Evolutionary conservation across 768 basidiomycete species (phyloP), one percentile per base, ranked within the genome.

Genomic region (Agaricus blazei): DNA sequence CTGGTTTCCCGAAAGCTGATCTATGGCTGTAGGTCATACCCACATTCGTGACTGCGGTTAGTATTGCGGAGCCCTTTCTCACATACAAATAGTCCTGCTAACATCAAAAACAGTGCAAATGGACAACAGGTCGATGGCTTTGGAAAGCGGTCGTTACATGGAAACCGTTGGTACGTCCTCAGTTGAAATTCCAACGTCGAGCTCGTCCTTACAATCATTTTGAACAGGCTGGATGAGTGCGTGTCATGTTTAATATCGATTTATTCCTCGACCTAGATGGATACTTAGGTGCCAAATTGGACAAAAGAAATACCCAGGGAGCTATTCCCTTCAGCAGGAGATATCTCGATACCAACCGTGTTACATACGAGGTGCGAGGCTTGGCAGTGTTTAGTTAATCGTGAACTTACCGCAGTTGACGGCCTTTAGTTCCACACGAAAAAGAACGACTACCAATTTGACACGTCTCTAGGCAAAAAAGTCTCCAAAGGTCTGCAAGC

Each of bases 71-170:
- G 28, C 3, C 41, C n/a, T 23, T 26, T 27, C 19, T 3, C 12
- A 14, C 8, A 12, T 37, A 41, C n/a, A 24, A 38, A 40, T 7
- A 7, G n/a, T 29, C 14, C 24, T 31, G 26, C 38, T 31, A 24
- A 46, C 38, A 49, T 24, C 43, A 27, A 27, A 51, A n/a, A 23
- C 48, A 83, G 82, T 79, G 24, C 84, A 85, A 67, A 71, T 83
- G 23, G 92, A 93, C 67, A 79, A 77, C 3, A 77, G 85, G n/a
- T 85, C 86, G 0, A 90, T 93, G 75, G 75, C 86, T 1, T 65
- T 94, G 58, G 89, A 92, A 63, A 87, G 90, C 59, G 89, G 94
- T 15, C 75, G 91, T 24, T 96, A 95, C 65, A 89, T 96, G 87
- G 94, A 97, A 71, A 97, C 93, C 9, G 74, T 95, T 52, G 92